A percentile compares a stretch with the other conserved stretches of the same genome.
Evolutionary conservation across 2,329 filamentous ascomycete genomes (phyloP).

Genomic region (Myriangium duriaei): DNA sequence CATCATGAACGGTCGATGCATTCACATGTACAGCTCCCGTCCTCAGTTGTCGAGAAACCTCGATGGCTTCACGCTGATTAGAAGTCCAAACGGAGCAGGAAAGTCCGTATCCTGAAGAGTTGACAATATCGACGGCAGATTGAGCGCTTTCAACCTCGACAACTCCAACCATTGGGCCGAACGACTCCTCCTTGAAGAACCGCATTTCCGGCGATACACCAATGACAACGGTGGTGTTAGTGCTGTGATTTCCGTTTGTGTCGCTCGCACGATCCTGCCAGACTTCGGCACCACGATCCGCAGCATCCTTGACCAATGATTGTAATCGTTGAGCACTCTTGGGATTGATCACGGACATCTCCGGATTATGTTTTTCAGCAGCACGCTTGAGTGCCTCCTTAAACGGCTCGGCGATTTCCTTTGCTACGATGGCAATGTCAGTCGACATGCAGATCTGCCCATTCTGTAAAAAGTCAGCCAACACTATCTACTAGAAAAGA

Average conservation of each 20-base stretch:
- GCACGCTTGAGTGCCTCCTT: constrained; percentile 33
- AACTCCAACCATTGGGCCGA: constrained; percentile 10
- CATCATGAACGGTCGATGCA: constrained; percentile 34
- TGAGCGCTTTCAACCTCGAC: constrained; percentile 13
- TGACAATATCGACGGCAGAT: constrained; percentile 18
- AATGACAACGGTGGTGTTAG: constrained; percentile 42
- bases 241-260: not conserved
- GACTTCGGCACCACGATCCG: not conserved
- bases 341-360: not conserved
- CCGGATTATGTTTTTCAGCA: constrained; percentile 25
- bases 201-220: constrained; percentile 56
- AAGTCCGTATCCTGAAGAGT: constrained; percentile 65
- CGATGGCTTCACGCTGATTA: constrained; percentile 40
- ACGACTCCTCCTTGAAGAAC: constrained; percentile 58
- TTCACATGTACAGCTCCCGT: constrained; percentile 46
- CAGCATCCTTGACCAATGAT: not conserved
- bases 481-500: constrained; percentile 3
- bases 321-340: not conserved
- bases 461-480: constrained; percentile 9
- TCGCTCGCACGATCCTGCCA: not conserved
- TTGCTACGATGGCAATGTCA: constrained; percentile 55
- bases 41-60: constrained; percentile 36
- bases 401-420: constrained; percentile 41
- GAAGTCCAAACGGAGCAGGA: constrained; percentile 57
- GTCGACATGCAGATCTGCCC: constrained; percentile 59